Evolutionary conservation across 257 asterid species (phyloP).

Genomic region (Fraxinus cuspidata): DNA sequence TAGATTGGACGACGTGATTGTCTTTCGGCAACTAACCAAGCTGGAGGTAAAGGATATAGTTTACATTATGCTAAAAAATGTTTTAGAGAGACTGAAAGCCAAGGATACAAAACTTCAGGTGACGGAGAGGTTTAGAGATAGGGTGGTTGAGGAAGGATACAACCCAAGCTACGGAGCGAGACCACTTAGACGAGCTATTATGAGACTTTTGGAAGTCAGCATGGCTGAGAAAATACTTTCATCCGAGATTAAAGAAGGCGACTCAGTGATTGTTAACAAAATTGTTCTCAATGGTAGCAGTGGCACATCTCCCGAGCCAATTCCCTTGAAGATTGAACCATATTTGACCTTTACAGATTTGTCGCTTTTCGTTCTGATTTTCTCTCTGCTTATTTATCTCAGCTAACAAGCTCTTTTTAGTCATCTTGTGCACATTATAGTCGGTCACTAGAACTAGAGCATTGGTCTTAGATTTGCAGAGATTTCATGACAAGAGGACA

Average conservation of each 20-base stretch:
- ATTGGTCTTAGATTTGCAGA: neutral
- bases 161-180: constrained; percentile 81
- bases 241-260: constrained; percentile 65
- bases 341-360: neutral
- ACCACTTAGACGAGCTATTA: constrained; percentile 78
- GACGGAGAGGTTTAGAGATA: constrained; percentile 61
- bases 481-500: neutral
- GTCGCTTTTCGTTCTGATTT: constrained; percentile 21
- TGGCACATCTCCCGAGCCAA: constrained; percentile 51
- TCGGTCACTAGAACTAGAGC: neutral
- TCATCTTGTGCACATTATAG: neutral
- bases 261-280: constrained; percentile 56
- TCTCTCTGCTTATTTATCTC: neutral
- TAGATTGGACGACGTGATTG: constrained; percentile 76
- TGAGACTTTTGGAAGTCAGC: constrained; percentile 73
- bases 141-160: constrained; percentile 66
- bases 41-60: constrained; percentile 74
- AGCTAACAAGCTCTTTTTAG: neutral
- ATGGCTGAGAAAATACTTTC: constrained; percentile 82
- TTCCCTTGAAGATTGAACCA: constrained; percentile 34
- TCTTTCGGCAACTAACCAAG: constrained; percentile 71
- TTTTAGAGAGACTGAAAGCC: constrained; percentile 51
- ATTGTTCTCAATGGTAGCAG: constrained; percentile 58
- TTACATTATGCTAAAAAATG: constrained; percentile 70
- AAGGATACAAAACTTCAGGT: constrained; percentile 66